A percentile compares a stretch with the other conserved stretches of the same genome.
phyloP scores from a whole-genome alignment of 2,329 filamentous ascomycete species.

The Aureobasidium sp. region DNA sequence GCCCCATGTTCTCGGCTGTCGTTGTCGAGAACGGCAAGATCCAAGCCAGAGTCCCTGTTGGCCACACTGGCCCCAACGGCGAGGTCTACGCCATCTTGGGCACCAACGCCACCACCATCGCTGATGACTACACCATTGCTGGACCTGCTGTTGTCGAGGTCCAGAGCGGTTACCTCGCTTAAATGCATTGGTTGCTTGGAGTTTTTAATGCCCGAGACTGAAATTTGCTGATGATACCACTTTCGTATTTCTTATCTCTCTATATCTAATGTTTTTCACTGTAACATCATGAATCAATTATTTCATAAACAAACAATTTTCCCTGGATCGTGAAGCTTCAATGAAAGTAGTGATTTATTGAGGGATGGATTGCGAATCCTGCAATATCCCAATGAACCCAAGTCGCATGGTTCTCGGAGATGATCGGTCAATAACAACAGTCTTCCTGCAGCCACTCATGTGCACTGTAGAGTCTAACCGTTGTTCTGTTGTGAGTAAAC shows the following conservation, averaged over 20 bases:
- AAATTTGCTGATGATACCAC: not conserved
- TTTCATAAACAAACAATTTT: no score
- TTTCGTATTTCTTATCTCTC: not conserved
- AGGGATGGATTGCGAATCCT: no score
- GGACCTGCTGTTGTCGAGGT: slow-evolving; percentile 18
- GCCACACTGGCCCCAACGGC: slow-evolving; percentile 16
- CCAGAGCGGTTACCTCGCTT: not conserved
- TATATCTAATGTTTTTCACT: no score
- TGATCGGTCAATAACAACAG: no score
- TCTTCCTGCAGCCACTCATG: no score
- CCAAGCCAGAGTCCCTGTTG: slow-evolving; percentile 13
- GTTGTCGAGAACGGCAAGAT: slow-evolving; percentile 3
- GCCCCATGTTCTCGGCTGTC: slow-evolving; percentile 16
- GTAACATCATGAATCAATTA: no score
- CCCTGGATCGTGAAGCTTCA: no score
- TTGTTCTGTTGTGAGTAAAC: no score
- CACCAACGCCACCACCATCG: slow-evolving; percentile 14
- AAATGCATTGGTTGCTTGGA: not conserved
- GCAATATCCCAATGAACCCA: no score
- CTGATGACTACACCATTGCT: slow-evolving; percentile 23
- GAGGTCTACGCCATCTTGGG: slow-evolving; percentile 22
- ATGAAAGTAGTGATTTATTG: no score
- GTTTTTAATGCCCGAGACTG: not conserved
- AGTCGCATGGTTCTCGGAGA: no score
- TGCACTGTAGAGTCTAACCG: no score